Evolutionary conservation across 163 green algal species (phyloP), one percentile per base, ranked within the genome.

Genomic region (Botryococcus braunii): DNA sequence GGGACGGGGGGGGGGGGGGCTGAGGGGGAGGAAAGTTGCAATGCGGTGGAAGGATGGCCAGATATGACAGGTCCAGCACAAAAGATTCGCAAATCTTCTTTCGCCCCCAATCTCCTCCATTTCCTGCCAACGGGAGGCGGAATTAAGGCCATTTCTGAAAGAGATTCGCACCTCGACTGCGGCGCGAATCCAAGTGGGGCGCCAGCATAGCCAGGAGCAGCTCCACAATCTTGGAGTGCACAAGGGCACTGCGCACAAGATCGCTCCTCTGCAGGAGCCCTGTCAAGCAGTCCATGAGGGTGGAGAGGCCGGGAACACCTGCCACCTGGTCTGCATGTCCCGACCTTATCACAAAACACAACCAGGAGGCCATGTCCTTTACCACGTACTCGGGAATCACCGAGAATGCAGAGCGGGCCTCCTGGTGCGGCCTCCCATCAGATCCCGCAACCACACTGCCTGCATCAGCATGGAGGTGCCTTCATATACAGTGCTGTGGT

Each of bases 171-270:
- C 66, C 66, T 71, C 17, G 49, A 49, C 34, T n/a, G 39, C 46
- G 25, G 59, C 69, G 66, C 4, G 47, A 66, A 36, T 75, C 52
- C 29, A 74, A 61, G 50, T 77, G 68, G 0, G 79, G 73, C 32
- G 67, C 60, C 69, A 92, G 70, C 85, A 92, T 90, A 3, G 73
- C 78, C 52, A 86, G 78, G 74, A 92, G 79, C 71, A 91, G 79
- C 64, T 86, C 73, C 37, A 92, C 77, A 31, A 90, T 75, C 71
- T 83, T 83, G 58, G 70, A 40, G 25, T 82, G 74, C 43, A 88
- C 73, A 43, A 89, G 69, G 7, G 86, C 72, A 59, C 68, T 79
- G 62, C 61, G 56, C 38, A 91, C 85, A n/a, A 80, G 57, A n/a
- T 81, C 62, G 4, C 71, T 74, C 46, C 63, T 40, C 62, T 72